Evolutionary conservation across 345 rosid species (phyloP).

Genomic region (Lumnitzera littorea): DNA sequence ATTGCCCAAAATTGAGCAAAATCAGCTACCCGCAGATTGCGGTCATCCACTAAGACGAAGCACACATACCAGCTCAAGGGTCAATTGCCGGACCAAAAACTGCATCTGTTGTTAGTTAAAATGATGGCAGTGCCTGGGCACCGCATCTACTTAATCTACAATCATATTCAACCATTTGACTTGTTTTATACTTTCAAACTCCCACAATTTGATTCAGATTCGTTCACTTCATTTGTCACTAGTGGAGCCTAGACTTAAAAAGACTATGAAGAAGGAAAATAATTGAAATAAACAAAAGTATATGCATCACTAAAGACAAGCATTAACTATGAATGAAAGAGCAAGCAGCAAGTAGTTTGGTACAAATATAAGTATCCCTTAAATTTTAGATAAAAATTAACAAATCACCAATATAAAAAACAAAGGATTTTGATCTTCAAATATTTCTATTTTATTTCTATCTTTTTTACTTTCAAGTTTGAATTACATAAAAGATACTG

Average conservation of each 20-base stretch:
- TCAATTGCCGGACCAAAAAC: constrained; percentile 93
- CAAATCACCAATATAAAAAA: too few species aligned
- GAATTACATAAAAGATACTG: too few species aligned
- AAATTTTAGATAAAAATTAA: too few species aligned
- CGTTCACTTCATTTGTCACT: neutral
- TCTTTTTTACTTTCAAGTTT: too few species aligned
- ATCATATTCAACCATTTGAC: constrained; percentile 41
- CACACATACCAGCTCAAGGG: constrained; percentile 95
- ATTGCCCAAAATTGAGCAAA: constrained; percentile 99
- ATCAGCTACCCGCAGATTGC: constrained; percentile 99
- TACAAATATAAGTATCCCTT: too few species aligned
- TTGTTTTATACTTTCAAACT: constrained; percentile 26
- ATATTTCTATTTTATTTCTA: too few species aligned
- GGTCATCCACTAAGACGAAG: constrained; percentile 99
- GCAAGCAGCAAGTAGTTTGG: too few species aligned
- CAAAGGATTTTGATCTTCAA: too few species aligned
- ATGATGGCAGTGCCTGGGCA: constrained; percentile 77
- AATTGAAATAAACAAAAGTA: too few species aligned
- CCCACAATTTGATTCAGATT: constrained; percentile 13
- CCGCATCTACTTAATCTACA: constrained; percentile 72
- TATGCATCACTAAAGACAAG: too few species aligned
- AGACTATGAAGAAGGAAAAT: too few species aligned
- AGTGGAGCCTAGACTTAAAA: neutral
- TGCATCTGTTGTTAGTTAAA: constrained; percentile 93
- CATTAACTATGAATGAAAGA: too few species aligned